Conservation (phyloP, 2,329 filamentous ascomycete genomes). For the Colletotrichum falcatum region DNA sequence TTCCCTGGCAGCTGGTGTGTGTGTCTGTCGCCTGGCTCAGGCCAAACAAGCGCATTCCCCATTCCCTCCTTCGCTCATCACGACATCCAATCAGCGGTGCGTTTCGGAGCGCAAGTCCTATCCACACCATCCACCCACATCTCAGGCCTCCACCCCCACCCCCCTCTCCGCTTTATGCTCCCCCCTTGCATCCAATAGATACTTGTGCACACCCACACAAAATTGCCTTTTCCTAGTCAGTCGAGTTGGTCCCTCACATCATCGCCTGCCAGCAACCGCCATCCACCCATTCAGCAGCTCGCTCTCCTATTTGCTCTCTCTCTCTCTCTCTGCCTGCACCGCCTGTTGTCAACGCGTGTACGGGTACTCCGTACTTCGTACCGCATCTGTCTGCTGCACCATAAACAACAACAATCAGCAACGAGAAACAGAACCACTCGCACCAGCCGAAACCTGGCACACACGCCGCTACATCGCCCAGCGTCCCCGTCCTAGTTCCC, state of each 20-base stretch:
- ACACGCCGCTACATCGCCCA: constrained; percentile 4
- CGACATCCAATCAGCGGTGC: constrained; percentile 15
- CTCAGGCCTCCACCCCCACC: constrained; percentile 27
- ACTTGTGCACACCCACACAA: constrained; percentile 23
- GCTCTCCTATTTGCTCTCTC: constrained; percentile 4
- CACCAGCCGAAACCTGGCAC: constrained; percentile 7
- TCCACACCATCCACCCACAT: constrained; percentile 28
- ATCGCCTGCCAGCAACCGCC: constrained; percentile 16
- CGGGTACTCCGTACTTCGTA: no score
- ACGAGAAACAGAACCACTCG: constrained; percentile 18
- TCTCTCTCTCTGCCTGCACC: constrained; percentile 6
- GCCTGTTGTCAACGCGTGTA: constrained; percentile 1
- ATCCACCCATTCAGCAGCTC: background rate
- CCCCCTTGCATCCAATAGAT: constrained; percentile 38
- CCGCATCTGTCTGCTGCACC: constrained; percentile 8
- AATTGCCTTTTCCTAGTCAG: constrained; percentile 41
- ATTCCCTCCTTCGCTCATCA: constrained; percentile 13
- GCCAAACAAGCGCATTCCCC: constrained; percentile 36
- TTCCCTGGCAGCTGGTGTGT: constrained; percentile 32
- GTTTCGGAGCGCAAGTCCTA: background rate
- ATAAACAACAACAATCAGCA: constrained; percentile 18
- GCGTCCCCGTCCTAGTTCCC: background rate
- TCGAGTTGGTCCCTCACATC: constrained; percentile 33
- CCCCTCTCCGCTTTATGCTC: constrained; percentile 25
- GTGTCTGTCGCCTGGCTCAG: constrained; percentile 30